Percentiles rank a stretch among this genome's conserved stretches.
Evolutionary conservation across 2,329 filamentous ascomycete species (phyloP).

Genomic region (Epichloe sp.): DNA sequence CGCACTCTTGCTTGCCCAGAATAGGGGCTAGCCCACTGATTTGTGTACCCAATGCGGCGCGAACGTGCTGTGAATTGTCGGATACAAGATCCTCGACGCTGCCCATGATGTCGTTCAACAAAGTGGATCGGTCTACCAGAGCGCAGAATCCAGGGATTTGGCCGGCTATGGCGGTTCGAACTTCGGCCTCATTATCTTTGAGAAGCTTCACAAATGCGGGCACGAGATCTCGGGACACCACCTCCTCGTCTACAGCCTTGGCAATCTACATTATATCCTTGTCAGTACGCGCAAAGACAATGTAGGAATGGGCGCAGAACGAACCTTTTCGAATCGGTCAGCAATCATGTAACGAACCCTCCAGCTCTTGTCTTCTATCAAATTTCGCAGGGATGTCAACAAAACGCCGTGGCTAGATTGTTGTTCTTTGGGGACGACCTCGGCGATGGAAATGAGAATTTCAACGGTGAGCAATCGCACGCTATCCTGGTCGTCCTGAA

Average conservation of each 20-base stretch:
- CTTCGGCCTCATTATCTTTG: constrained; percentile 96
- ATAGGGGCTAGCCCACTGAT: constrained; percentile 95
- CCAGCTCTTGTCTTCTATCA: constrained; percentile 99
- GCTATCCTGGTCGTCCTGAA: constrained; percentile 93
- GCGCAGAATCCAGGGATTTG: constrained; percentile 96
- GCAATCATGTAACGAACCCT: constrained; percentile 98
- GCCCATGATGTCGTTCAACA: constrained; percentile 93
- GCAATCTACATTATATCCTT: constrained; percentile 54
- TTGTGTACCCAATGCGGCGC: constrained; percentile 87
- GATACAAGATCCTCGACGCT: constrained; percentile 93
- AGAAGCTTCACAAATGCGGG: constrained; percentile 94
- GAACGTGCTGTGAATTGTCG: constrained; percentile 91
- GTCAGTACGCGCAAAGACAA: not conserved
- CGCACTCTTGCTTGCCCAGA: constrained; percentile 92
- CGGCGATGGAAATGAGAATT: constrained; percentile 88
- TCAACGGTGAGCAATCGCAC: constrained; percentile 92
- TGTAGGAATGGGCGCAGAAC: constrained; percentile 3
- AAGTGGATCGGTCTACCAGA: constrained; percentile 72
- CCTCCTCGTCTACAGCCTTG: constrained; percentile 95
- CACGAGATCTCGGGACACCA: constrained; percentile 84
- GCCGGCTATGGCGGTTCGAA: constrained; percentile 89
- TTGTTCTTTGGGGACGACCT: constrained; percentile 95
- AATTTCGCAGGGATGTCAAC: constrained; percentile 73
- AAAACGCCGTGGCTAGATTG: constrained; percentile 92
- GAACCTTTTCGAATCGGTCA: constrained; percentile 91